Evolutionary conservation across 2,329 filamentous ascomycete genomes (phyloP).

Genomic region (Scolecobasidium constrictum): DNA sequence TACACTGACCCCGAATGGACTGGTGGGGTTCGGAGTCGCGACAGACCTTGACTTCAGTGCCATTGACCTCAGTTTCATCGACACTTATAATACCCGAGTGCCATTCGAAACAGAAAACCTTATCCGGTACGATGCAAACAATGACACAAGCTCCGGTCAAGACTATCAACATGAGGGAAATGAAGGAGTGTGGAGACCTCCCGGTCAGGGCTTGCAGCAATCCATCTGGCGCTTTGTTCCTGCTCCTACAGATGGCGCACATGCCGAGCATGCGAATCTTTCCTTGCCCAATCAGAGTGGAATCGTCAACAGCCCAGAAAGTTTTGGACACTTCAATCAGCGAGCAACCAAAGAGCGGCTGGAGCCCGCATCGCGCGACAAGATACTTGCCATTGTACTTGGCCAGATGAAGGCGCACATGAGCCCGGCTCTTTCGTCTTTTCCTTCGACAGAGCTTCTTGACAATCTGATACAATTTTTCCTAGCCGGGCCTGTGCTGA

Average conservation of each 20-base stretch:
- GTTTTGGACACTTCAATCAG: constrained; percentile 24
- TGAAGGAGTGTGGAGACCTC: too few species aligned
- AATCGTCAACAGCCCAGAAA: constrained; percentile 16
- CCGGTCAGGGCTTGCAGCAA: constrained; percentile 13
- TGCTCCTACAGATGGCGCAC: constrained; percentile 16
- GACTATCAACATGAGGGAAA: too few species aligned
- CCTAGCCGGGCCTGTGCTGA: constrained; percentile 44
- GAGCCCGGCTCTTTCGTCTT: constrained; percentile 46
- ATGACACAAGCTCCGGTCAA: too few species aligned
- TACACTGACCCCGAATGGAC: constrained; percentile 31
- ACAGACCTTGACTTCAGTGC: constrained; percentile 35
- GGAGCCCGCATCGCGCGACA: constrained; percentile 38
- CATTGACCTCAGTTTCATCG: constrained; percentile 32
- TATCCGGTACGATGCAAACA: too few species aligned
- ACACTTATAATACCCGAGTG: constrained; percentile 33
- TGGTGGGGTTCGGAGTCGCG: constrained; percentile 34
- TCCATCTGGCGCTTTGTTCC: constrained; percentile 36
- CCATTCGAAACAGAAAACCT: constrained; percentile 26
- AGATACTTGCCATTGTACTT: constrained; percentile 53
- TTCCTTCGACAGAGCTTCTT: constrained; percentile 49
- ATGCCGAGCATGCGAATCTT: constrained; percentile 25
- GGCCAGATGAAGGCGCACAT: constrained; percentile 44
- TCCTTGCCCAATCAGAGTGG: constrained; percentile 25
- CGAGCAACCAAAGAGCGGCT: constrained; percentile 31
- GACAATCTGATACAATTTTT: constrained; percentile 53